Evolutionary conservation across 441 rosid species (phyloP), one percentile per base, ranked within the genome.

Genomic region (Gossypium davidsonii): DNA sequence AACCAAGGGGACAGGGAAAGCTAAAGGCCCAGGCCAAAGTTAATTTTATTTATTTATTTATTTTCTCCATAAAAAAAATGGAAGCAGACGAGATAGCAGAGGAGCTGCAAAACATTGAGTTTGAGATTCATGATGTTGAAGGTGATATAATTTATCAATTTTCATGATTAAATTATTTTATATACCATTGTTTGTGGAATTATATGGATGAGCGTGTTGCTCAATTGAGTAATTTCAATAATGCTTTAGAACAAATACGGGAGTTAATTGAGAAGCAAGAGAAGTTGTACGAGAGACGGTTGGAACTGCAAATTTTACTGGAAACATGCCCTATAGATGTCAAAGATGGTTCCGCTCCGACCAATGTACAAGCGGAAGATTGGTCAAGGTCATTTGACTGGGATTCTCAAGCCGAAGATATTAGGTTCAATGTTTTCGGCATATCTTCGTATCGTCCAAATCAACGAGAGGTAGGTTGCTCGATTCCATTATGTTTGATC

Each of bases 311-410:
- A 80, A 78, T 78, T 64, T 9, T 92, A 42, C 73, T 91, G 74
- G 91, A 91, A 76, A 84, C 90, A 20, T 75, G 83, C 48, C 73
- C 77, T 67, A 85, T 79, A 6, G 73, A 82, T 15, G 75, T 49
- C 52, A 77, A 62, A 25, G 78, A 77, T 66, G 81, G 55, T 25
- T 20, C 52, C 39, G 83, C 67, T 67, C 68, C 84, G 0, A 73
- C 64, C 56, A 55, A 80, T 0, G 23, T 2, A 34, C 71, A 25
- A 48, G 56, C 26, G 11, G 93, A 89, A 67, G 83, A 86, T 71
- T 95, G 98, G 96, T 86, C 89, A 0, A 90, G 89, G 37, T 17
- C 86, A 12, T 92, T 91, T 71, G 90, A 87, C 57, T 95, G 99
- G 99, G 99, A 95, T 74, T 87, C 92, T 77, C 87, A 78, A 58